These are phyloP conservation scores for Trematosphaeria pertusa DNA, from an alignment of 2,329 filamentous ascomycete genomes.

Conservation along the genomic window DNA sequence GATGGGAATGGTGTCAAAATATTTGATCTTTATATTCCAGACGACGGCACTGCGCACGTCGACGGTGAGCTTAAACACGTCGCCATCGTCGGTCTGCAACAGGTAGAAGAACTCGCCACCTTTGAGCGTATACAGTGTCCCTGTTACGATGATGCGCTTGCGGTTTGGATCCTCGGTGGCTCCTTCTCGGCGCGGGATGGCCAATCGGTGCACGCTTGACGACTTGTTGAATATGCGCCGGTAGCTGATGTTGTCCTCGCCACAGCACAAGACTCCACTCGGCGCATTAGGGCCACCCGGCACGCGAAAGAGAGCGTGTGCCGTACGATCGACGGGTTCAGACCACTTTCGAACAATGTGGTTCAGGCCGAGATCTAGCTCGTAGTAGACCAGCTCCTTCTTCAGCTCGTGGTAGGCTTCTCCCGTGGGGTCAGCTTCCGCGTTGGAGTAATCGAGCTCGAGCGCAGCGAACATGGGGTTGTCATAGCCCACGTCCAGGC, in stretches of 20 bases:
- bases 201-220: constrained; percentile 84
- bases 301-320: constrained; percentile 91
- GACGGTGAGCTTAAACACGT: constrained; percentile 94
- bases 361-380: constrained; percentile 94
- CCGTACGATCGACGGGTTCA: constrained; percentile 87
- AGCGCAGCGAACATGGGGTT: constrained; percentile 96
- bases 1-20: constrained; percentile 94
- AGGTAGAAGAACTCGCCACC: constrained; percentile 94
- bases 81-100: constrained; percentile 95
- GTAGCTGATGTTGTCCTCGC: constrained; percentile 93
- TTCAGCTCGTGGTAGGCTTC: constrained; percentile 81
- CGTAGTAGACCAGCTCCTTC: constrained; percentile 94
- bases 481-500: constrained; percentile 93
- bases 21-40: constrained; percentile 86
- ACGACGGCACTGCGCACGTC: constrained; percentile 77
- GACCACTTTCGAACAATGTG: constrained; percentile 98
- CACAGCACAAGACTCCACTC: constrained; percentile 93
- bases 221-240: constrained; percentile 78
- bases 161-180: constrained; percentile 90
- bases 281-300: constrained; percentile 93
- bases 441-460: constrained; percentile 90
- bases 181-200: constrained; percentile 85
- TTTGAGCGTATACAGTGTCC: constrained; percentile 97
- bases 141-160: constrained; percentile 84
- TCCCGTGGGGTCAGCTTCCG: constrained; percentile 88